phyloP scores from a whole-genome alignment of 2,329 filamentous ascomycete species.

The Trichoderma sp. region DNA sequence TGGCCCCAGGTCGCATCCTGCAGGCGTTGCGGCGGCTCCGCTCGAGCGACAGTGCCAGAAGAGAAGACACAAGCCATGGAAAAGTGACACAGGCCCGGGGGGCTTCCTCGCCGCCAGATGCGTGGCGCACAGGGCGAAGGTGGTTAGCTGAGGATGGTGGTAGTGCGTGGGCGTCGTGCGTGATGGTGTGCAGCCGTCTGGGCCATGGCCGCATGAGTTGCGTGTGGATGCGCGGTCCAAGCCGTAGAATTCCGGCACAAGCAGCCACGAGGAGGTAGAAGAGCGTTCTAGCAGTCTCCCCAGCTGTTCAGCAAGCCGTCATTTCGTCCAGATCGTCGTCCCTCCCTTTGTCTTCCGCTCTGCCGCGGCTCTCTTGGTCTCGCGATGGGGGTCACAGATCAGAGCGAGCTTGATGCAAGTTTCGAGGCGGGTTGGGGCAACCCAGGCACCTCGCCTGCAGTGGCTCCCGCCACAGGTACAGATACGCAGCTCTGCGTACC shows the following conservation, averaged over 20 bases:
- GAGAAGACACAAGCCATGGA: slow-evolving; percentile 4
- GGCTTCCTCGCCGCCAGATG: neutral
- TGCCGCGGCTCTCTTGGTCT: neutral
- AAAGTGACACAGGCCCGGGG: no score
- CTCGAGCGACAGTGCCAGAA: slow-evolving; percentile 9
- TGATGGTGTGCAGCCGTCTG: slow-evolving; percentile 22
- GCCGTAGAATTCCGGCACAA: slow-evolving; percentile 20
- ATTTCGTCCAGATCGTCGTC: neutral
- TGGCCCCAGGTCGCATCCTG: slow-evolving; percentile 17
- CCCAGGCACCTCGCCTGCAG: neutral
- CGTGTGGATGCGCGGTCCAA: slow-evolving; percentile 19
- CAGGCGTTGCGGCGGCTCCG: slow-evolving; percentile 27
- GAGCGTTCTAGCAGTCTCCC: no score
- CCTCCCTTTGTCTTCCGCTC: neutral
- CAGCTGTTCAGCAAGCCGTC: no score
- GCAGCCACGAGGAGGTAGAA: no score
- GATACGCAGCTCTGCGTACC: slow-evolving; percentile 1
- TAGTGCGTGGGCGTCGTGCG: slow-evolving; percentile 12
- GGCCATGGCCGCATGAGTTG: slow-evolving; percentile 15
- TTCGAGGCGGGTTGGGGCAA: neutral
- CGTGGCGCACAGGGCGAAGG: slow-evolving; percentile 25
- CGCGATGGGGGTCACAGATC: neutral
- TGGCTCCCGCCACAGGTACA: neutral
- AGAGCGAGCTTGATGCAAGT: neutral
- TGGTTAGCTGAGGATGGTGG: slow-evolving; percentile 22